Base-by-base conservation (phyloP, 1,284 basidiomycete species). In the Nidula niveotomentosa region DNA sequence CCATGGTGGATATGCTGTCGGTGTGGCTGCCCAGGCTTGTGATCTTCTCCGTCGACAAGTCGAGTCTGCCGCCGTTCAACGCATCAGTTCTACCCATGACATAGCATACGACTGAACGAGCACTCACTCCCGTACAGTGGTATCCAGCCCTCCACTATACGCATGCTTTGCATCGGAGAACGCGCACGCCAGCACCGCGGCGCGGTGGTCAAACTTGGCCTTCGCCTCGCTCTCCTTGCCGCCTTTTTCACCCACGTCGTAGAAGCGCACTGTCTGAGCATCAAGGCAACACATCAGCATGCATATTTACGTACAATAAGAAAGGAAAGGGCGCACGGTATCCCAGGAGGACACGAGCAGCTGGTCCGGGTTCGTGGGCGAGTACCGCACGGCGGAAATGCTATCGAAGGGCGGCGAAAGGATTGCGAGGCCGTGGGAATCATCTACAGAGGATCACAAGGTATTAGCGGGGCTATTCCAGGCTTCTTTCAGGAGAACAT, bases 301-400 rank as follows among this genome's bases (percentile, higher is more conserved):
- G 51, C 35, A 57, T 41, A 47, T 33, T 30, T 35, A 13, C 23
- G 17, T 3, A 6, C 5, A 45, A 39, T 46, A 36, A 6, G 48
- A 50, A 34, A 23, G 46, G 15, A 48, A 58, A 50, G 45, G 41
- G 44, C 88, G 58, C 66, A 95, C 93, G 49, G 91, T 85, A 71
- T 96, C 94, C 94, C 94, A 96, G 56, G 90, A 89, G 8, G 91
- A 85, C 15, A 90, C 88, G 2, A 96, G 74, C 1, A 97, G 74
- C 23, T 89, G 85, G 57, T 89, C 79, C 4, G 91, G 86, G 65
- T 90, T 79, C 13, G 78, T 82, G 0, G 93, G 90, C n/a, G 93
- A 93, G 72, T 90, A 97, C 39, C 81, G 79, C 18, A 96, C 75
- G 49, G 85, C 78, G 2, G 93, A 91, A 55, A 96, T 83, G 61